Percentiles rank a stretch among this genome's conserved stretches.
These are phyloP conservation scores for Claviceps citrina DNA, from an alignment of 2,329 filamentous ascomycete genomes.

Conservation along the genomic window DNA sequence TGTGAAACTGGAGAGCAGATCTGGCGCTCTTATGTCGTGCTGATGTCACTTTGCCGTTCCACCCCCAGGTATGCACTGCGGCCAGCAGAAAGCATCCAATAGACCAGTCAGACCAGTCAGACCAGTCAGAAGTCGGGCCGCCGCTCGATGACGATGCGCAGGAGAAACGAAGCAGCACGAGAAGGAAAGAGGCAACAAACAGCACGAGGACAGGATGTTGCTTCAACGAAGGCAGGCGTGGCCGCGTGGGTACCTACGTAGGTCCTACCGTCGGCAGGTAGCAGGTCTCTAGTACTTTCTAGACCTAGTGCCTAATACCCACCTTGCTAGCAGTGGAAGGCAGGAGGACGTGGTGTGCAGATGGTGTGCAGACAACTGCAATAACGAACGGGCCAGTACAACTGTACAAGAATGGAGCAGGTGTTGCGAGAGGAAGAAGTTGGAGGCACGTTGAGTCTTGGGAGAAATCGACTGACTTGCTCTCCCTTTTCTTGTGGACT, in stretches of 20 bases:
- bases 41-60: conserved; percentile 1
- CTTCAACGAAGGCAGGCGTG: background rate
- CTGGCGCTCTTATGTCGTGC: background rate
- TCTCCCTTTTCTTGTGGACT: background rate
- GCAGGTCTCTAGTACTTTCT: too few species aligned
- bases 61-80: background rate
- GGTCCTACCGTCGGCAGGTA: too few species aligned
- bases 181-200: background rate
- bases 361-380: too few species aligned
- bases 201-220: background rate
- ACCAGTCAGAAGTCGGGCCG: background rate
- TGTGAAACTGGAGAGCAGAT: too few species aligned
- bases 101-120: too few species aligned
- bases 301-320: too few species aligned
- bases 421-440: background rate
- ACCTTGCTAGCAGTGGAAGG: too few species aligned
- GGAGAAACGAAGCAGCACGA: background rate
- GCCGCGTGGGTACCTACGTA: too few species aligned
- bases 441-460: background rate
- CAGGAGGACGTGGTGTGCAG: too few species aligned
- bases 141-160: background rate
- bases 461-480: background rate
- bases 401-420: background rate
- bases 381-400: too few species aligned
- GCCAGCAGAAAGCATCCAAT: background rate